Conservation (phyloP, 1,139 yeast species). For the Maudiozyma humilis region DNA sequence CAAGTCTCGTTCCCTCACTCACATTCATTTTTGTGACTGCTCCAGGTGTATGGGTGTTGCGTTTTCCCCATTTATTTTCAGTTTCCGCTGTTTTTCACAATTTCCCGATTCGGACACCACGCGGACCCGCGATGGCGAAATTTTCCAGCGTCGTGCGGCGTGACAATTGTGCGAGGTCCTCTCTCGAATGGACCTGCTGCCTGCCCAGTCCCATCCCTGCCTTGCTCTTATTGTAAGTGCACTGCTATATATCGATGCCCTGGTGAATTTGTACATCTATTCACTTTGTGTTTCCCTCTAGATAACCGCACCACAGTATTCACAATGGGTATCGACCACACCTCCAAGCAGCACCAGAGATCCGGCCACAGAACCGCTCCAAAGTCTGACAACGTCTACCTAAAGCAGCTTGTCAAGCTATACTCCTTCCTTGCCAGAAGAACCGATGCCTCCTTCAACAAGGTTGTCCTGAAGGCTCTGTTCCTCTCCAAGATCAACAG, state of each 20-base stretch:
- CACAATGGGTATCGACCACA: conserved; percentile 96
- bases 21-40: not conserved
- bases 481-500: conserved; percentile 98
- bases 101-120: not conserved
- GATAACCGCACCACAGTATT: not conserved
- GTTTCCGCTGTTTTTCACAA: not conserved
- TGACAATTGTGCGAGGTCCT: too few species aligned
- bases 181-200: too few species aligned
- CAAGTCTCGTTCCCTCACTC: too few species aligned
- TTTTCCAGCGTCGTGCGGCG: not conserved
- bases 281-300: too few species aligned
- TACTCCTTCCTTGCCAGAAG: conserved; percentile 99
- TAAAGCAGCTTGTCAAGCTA: conserved; percentile 92
- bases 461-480: conserved; percentile 86
- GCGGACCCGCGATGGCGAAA: too few species aligned
- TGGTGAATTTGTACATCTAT: too few species aligned
- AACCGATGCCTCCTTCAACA: conserved; percentile 98
- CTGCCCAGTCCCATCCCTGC: too few species aligned
- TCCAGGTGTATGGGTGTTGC: not conserved
- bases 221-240: too few species aligned
- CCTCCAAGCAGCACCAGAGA: conserved; percentile 92
- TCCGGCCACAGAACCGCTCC: conserved; percentile 98
- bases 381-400: conserved; percentile 98
- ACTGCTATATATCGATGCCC: too few species aligned
- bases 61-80: too few species aligned